Evolutionary conservation across 208 protist species (phyloP), one percentile per base, ranked within the genome.

Genomic region (Leishmania lainsoni): DNA sequence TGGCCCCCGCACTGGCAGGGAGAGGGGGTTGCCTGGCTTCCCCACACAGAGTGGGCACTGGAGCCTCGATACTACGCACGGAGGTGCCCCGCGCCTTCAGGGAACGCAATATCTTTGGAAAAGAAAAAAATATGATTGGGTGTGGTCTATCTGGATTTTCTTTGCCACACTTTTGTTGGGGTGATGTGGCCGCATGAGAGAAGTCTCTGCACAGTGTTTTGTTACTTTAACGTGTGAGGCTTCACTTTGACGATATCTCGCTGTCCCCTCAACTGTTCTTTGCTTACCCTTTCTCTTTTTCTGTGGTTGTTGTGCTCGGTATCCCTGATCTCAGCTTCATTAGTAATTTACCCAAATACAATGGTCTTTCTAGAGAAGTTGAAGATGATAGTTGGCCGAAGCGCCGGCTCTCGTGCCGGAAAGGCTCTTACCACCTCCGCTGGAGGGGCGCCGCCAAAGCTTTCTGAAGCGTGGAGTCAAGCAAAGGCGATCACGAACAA

Each of bases 361-460:
- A 93, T 89, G 83, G 78, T 81, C 65, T 89, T 94, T 72, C 82
- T 94, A 45, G 91, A 95, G 71, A 95, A 95, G 72, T 80, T 97
- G 17, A 97, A 97, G 76, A 95, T 90, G 8, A 83, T 95, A 74
- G 94, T 96, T 3, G 82, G 86, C 20, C 91, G 90, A 17, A 85
- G 78, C 22, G 86, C 82, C 16, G 89, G 84, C 32, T 84, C 86
- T 29, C 86, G 86, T 17, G 87, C 78, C 17, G 82, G 87, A 26
- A 94, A 94, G 80, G 86, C 87, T 10, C 84, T 94, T 5, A 81
- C 86, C 1, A 88, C 86, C 0, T 88, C 88, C 17, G 72, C 72
- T 1, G 81, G 83, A n/a, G 76, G 84, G n/a, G 72, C 82, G 12
- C 68, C 80, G n/a, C 85, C 92, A 5, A 91, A 88, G 5, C 85